phyloP scores from a whole-genome alignment of 768 basidiomycete genomes.

The Pulveroboletus frians region DNA sequence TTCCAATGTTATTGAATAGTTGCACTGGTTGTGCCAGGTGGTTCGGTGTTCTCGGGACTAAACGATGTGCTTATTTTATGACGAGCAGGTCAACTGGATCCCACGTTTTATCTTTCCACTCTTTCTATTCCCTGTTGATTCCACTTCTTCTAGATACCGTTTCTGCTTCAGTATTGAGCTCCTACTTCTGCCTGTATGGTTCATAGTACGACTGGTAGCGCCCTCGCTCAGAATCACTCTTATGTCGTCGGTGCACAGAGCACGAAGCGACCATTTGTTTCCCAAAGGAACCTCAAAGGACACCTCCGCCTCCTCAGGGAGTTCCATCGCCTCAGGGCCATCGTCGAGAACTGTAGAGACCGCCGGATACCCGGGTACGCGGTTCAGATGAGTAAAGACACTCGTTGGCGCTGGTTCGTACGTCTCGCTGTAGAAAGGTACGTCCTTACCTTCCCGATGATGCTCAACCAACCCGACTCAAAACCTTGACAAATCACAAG shows the following conservation, averaged over 20 bases:
- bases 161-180: not conserved
- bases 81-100: not conserved
- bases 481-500: slow-evolving; percentile 11
- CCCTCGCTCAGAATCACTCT: not conserved
- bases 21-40: slow-evolving; percentile 6
- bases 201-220: not conserved
- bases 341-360: slow-evolving; percentile 28
- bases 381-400: slow-evolving; percentile 20
- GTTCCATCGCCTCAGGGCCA: slow-evolving; percentile 28
- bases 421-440: slow-evolving; percentile 36
- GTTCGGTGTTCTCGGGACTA: not conserved
- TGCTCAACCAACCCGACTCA: not conserved
- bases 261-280: slow-evolving; percentile 27
- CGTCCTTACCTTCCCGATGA: not conserved
- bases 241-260: slow-evolving; percentile 21
- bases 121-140: not conserved
- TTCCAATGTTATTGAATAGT: not conserved
- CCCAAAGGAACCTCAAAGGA: slow-evolving; percentile 27
- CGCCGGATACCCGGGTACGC: slow-evolving; percentile 24
- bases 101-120: not conserved
- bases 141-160: not conserved
- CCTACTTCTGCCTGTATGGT: not conserved
- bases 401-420: slow-evolving; percentile 39
- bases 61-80: slow-evolving; percentile 4
- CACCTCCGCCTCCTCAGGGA: slow-evolving; percentile 33